phyloP scores from a whole-genome alignment of 805 yeast species.

The Starmerella vaccinii region DNA sequence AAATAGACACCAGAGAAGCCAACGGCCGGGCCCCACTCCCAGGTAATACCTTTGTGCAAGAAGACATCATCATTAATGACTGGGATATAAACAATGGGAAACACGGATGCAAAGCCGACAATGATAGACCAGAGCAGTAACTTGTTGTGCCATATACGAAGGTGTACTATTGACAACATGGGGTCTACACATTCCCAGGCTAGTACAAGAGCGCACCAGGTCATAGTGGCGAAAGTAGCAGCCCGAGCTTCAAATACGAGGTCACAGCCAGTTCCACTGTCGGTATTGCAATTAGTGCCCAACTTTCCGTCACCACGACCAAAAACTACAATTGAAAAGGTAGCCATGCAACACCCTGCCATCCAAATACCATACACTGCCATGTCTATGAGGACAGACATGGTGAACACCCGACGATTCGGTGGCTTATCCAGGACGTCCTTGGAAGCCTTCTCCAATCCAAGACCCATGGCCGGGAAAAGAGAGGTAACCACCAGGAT shows the following conservation, averaged over 20 bases:
- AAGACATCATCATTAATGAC: conserved; percentile 73
- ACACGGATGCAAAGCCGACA: conserved; percentile 56
- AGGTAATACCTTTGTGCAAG: conserved; percentile 57
- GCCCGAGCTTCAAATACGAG: conserved; percentile 68
- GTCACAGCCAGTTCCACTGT: conserved; percentile 40
- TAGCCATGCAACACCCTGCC: conserved; percentile 58
- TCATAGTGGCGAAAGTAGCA: conserved; percentile 67
- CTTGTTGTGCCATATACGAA: conserved; percentile 66
- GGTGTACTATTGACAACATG: conserved; percentile 40
- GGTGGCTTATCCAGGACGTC: conserved; percentile 60
- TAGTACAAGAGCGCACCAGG: conserved; percentile 72
- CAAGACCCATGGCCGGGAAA: conserved; percentile 78
- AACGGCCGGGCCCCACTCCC: conserved; percentile 68
- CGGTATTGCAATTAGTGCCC: conserved; percentile 54
- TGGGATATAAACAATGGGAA: conserved; percentile 80
- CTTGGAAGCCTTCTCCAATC: conserved; percentile 53
- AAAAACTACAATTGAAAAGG: conserved; percentile 57
- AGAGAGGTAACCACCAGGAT: conserved; percentile 68
- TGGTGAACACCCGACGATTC: conserved; percentile 52
- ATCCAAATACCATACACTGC: conserved; percentile 60
- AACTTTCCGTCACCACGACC: conserved; percentile 53
- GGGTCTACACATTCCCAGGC: conserved; percentile 80
- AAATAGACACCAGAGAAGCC: conserved; percentile 53
- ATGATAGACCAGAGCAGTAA: conserved; percentile 74
- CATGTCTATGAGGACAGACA: conserved; percentile 61